A percentile compares a stretch with the other conserved stretches of the same genome.
Conservation (phyloP, 2,329 filamentous ascomycete genomes). For the Rutstroemia sp. region DNA sequence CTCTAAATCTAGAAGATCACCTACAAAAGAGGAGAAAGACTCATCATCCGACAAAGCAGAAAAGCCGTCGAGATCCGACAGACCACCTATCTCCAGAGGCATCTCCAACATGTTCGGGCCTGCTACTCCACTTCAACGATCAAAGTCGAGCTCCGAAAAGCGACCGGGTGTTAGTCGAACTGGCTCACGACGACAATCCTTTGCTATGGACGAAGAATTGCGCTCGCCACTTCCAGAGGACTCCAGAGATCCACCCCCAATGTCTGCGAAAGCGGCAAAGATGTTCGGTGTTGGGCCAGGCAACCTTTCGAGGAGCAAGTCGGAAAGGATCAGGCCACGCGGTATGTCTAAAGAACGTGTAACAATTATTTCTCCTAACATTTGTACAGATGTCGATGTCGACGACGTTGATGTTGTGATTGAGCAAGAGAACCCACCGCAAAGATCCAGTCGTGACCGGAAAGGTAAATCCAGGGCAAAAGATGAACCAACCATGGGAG, state of each 20-base stretch:
- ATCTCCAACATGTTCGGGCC: conserved; percentile 60
- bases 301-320: conserved; percentile 41
- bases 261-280: conserved; percentile 71
- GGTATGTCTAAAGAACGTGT: conserved; percentile 22
- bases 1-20: conserved; percentile 49
- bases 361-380: conserved; percentile 15
- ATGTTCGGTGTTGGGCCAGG: conserved; percentile 53
- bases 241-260: conserved; percentile 38
- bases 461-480: conserved; percentile 36
- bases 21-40: conserved; percentile 57
- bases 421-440: conserved; percentile 35
- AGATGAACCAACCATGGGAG: conserved; percentile 18
- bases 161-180: conserved; percentile 48
- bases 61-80: conserved; percentile 32
- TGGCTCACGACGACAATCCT: conserved; percentile 59
- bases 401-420: conserved; percentile 47
- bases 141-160: conserved; percentile 60
- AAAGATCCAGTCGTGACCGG: conserved; percentile 39
- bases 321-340: conserved; percentile 41
- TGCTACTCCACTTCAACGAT: conserved; percentile 59
- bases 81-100: conserved; percentile 37
- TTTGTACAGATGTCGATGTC: conserved; percentile 27
- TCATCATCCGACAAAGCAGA: conserved; percentile 56
- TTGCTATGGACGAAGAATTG: conserved; percentile 52
- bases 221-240: conserved; percentile 69